Conservation (phyloP, 2,329 filamentous ascomycete species). For the Aureobasidium vineae region DNA sequence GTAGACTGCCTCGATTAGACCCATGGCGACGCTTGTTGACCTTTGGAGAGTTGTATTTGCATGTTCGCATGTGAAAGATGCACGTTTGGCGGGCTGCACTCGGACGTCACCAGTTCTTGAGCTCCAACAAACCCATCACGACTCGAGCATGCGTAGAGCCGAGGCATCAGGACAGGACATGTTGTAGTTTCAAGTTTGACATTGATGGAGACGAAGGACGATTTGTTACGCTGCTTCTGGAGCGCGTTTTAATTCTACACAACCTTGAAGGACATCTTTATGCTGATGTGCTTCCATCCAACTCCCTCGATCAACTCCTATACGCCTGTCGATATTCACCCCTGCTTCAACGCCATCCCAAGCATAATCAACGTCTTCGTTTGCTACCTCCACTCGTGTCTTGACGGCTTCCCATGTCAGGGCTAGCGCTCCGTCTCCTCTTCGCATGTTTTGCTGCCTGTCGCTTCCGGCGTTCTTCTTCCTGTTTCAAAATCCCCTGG, state of each 20-base stretch:
- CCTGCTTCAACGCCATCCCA: constrained; percentile 2
- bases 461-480: neutral
- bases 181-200: no score
- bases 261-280: constrained; percentile 6
- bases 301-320: constrained; percentile 9
- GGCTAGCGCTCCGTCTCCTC: constrained; percentile 3
- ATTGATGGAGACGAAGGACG: neutral
- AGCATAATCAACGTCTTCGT: neutral
- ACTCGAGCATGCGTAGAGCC: neutral
- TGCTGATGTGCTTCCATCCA: neutral
- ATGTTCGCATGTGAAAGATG: constrained; percentile 24
- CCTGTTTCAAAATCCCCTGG: neutral
- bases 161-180: neutral
- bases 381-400: neutral
- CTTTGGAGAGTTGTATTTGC: no score
- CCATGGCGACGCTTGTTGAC: constrained; percentile 41
- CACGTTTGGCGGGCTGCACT: constrained; percentile 6
- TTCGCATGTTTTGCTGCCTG: neutral
- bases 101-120: constrained; percentile 1
- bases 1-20: constrained; percentile 91
- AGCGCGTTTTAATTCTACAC: neutral
- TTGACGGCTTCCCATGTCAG: neutral
- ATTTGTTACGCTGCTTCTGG: constrained; percentile 2
- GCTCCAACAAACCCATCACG: neutral
- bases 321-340: constrained; percentile 6